Conservation (phyloP, 192 early-diverging fungal species). For the Gamsiella multidivaricata region DNA sequence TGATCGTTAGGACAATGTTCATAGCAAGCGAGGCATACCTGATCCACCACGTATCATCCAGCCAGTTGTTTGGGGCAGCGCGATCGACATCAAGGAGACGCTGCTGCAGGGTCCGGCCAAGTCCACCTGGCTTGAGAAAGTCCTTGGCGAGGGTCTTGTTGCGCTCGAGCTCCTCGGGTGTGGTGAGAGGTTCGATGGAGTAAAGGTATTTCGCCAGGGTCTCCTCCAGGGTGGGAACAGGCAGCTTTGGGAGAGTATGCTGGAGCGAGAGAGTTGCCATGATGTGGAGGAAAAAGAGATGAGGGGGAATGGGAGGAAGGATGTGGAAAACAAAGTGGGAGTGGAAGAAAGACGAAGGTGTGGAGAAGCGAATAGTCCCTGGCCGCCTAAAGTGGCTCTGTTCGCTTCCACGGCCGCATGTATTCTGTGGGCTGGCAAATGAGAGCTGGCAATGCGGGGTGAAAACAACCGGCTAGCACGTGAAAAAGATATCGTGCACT, state of each 20-base stretch:
- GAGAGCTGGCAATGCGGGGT: background rate
- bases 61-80: slow-evolving; percentile 71
- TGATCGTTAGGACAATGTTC: too few relatives aligned
- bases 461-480: background rate
- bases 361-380: background rate
- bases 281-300: background rate
- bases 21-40: too few relatives aligned
- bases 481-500: too few relatives aligned
- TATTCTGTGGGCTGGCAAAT: background rate
- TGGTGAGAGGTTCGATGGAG: slow-evolving; percentile 68
- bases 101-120: slow-evolving; percentile 67
- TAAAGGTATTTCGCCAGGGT: slow-evolving; percentile 66
- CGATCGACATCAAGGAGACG: slow-evolving; percentile 71
- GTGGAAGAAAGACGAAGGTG: background rate
- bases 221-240: slow-evolving; percentile 71
- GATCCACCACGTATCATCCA: slow-evolving; percentile 77
- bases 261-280: slow-evolving; percentile 59
- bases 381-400: background rate
- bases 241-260: slow-evolving; percentile 65
- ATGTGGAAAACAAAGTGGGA: background rate
- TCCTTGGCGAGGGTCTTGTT: slow-evolving; percentile 59
- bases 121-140: slow-evolving; percentile 59
- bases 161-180: slow-evolving; percentile 55
- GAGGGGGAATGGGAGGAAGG: background rate
- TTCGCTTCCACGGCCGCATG: background rate